These are phyloP conservation scores for Xerocomellus intermedius DNA, from an alignment of 768 basidiomycete species.

Conservation along the genomic window DNA sequence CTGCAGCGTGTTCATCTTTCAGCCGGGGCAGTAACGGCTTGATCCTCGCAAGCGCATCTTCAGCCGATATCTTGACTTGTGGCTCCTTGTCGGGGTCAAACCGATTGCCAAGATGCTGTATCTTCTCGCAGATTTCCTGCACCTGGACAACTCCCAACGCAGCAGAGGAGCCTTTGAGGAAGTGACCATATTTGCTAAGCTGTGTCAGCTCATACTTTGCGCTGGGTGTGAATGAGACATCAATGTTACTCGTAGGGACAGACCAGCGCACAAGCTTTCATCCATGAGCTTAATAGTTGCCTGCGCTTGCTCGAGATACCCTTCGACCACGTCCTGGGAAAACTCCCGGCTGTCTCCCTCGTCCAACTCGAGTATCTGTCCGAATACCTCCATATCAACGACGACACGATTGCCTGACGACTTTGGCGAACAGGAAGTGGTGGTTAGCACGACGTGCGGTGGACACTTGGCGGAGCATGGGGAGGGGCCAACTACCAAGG, in stretches of 20 bases:
- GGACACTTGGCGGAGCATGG: neutral
- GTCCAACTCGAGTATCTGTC: conserved; percentile 89
- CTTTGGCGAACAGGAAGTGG: conserved; percentile 1
- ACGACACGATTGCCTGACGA: conserved; percentile 29
- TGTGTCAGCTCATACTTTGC: conserved; percentile 53
- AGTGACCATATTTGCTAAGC: conserved; percentile 83
- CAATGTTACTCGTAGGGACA: conserved; percentile 9
- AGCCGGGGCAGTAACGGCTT: conserved; percentile 52
- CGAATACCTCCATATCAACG: conserved; percentile 79
- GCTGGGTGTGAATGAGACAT: conserved; percentile 38
- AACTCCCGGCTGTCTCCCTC: conserved; percentile 80
- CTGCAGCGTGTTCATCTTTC: conserved; percentile 65
- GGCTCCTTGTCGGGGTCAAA: conserved; percentile 53
- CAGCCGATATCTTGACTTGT: conserved; percentile 39
- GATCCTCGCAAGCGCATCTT: conserved; percentile 61
- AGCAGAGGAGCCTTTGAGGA: conserved; percentile 95
- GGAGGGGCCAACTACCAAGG: neutral
- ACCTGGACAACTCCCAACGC: conserved; percentile 85
- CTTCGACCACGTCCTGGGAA: conserved; percentile 71
- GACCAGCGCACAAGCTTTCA: conserved; percentile 63
- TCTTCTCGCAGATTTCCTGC: conserved; percentile 81
- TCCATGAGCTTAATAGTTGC: conserved; percentile 80
- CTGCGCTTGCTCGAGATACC: conserved; percentile 79
- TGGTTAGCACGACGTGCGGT: conserved; percentile 7
- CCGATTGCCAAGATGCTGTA: conserved; percentile 79